A percentile compares a stretch with the other conserved stretches of the same genome.
Conservation (phyloP, 345 rosid genomes). For the Citrus trifoliata region DNA sequence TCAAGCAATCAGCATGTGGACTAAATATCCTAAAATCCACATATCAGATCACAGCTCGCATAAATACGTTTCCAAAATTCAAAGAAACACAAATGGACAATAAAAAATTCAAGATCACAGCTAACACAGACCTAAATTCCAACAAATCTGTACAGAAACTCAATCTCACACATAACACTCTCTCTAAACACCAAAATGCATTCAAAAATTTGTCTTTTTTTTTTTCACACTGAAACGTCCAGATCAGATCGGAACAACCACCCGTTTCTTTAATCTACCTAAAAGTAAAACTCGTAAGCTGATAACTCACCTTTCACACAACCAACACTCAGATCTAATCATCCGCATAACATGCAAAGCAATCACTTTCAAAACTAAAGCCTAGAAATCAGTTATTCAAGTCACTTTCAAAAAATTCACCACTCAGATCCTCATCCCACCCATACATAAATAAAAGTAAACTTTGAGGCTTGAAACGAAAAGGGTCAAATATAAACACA, state of each 20-base stretch:
- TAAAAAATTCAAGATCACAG: neutral
- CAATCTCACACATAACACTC: neutral
- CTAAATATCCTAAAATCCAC: neutral
- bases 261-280: neutral
- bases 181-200: slow-evolving; percentile 3
- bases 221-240: neutral
- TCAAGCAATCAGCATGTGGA: neutral
- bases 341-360: slow-evolving; percentile 1
- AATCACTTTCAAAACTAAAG: neutral
- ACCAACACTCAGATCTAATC: slow-evolving; percentile 15
- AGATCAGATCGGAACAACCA: neutral
- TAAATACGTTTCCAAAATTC: neutral
- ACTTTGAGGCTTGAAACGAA: neutral
- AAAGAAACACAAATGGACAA: neutral
- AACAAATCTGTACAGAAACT: neutral
- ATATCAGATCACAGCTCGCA: neutral
- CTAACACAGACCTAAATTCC: neutral
- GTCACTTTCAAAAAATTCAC: slow-evolving; percentile 14
- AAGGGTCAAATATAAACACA: slow-evolving; percentile 28
- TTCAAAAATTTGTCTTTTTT: neutral
- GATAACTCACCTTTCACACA: slow-evolving; percentile 6
- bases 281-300: neutral
- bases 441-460: neutral
- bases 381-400: neutral
- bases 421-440: slow-evolving; percentile 22